These are phyloP conservation scores for Sclerotiophoma versabilis DNA, from an alignment of 2,329 filamentous ascomycete genomes.

Conservation along the genomic window DNA sequence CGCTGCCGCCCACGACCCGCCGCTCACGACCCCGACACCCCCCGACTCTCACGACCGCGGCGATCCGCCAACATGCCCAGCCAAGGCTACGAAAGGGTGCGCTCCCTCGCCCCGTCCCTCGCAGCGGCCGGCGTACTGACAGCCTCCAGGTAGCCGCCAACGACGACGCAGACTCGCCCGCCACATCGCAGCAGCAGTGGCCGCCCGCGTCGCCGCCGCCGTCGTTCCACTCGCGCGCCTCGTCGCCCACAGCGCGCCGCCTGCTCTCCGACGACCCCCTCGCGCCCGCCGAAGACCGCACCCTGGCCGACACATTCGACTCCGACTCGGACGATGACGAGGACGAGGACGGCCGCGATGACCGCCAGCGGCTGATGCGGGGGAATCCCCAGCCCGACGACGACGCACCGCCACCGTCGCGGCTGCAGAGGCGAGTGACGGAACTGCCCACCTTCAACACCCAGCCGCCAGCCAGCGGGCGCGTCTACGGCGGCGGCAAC, in stretches of 20 bases:
- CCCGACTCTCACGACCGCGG: not conserved
- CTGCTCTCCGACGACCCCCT: constrained; percentile 62
- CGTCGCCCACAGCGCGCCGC: constrained; percentile 66
- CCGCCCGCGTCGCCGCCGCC: constrained; percentile 64
- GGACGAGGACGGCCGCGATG: constrained; percentile 74
- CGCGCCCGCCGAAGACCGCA: constrained; percentile 70
- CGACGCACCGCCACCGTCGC: constrained; percentile 39
- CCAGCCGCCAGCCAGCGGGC: constrained; percentile 50
- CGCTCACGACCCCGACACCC: not conserved
- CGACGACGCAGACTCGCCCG: constrained; percentile 52
- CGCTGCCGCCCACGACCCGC: not conserved
- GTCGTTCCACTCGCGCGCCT: constrained; percentile 86
- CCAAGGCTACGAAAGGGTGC: constrained; percentile 59
- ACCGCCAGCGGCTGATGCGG: constrained; percentile 85
- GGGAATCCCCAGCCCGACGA: constrained; percentile 56
- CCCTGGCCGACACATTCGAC: constrained; percentile 93
- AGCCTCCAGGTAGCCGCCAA: constrained; percentile 51
- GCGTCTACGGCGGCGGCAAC: constrained; percentile 76
- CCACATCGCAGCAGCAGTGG: constrained; percentile 40
- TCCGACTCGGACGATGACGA: constrained; percentile 71
- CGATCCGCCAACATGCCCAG: constrained; percentile 49
- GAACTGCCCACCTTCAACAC: constrained; percentile 60
- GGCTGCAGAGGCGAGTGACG: constrained; percentile 58
- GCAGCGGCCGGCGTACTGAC: not conserved
- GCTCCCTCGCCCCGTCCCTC: constrained; percentile 32